phyloP scores from a whole-genome alignment of 495 filamentous ascomycete genomes.

The Hypomontagnella monticulosa region DNA sequence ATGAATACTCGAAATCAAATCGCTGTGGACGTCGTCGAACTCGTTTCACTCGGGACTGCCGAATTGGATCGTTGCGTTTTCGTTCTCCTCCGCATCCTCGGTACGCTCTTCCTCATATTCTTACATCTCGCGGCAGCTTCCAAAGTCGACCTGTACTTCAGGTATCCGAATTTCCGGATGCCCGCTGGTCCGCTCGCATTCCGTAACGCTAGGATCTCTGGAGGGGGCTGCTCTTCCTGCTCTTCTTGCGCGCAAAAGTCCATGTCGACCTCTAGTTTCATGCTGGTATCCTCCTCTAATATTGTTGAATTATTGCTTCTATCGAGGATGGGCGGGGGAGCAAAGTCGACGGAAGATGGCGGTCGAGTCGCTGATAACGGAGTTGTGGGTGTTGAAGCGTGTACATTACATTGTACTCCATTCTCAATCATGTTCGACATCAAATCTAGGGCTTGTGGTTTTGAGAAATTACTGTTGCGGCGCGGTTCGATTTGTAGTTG shows the following conservation, averaged over 20 bases:
- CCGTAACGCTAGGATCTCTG: slow-evolving; percentile 35
- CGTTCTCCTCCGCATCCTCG: slow-evolving; percentile 55
- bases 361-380: slow-evolving; percentile 21
- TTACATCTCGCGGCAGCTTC: slow-evolving; percentile 55
- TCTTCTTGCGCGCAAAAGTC: slow-evolving; percentile 35
- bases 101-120: slow-evolving; percentile 53
- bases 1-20: slow-evolving; percentile 25
- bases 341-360: slow-evolving; percentile 2
- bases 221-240: slow-evolving; percentile 29
- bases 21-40: slow-evolving; percentile 15
- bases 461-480: slow-evolving; percentile 22
- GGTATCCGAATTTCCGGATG: slow-evolving; percentile 48
- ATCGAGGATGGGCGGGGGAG: slow-evolving; percentile 24
- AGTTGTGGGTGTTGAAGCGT: slow-evolving; percentile 27
- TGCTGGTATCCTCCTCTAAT: slow-evolving; percentile 11
- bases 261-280: slow-evolving; percentile 46
- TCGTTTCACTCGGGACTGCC: slow-evolving; percentile 26
- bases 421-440: slow-evolving; percentile 50
- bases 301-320: slow-evolving; percentile 31
- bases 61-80: slow-evolving; percentile 34
- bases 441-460: slow-evolving; percentile 39
- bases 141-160: slow-evolving; percentile 52
- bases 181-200: slow-evolving; percentile 45
- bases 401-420: slow-evolving; percentile 51
- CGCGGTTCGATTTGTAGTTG: slow-evolving; percentile 33